These are phyloP conservation scores for Panicum virgatum DNA, from an alignment of 202 grass and related monocot genomes.

Conservation along the genomic window DNA sequence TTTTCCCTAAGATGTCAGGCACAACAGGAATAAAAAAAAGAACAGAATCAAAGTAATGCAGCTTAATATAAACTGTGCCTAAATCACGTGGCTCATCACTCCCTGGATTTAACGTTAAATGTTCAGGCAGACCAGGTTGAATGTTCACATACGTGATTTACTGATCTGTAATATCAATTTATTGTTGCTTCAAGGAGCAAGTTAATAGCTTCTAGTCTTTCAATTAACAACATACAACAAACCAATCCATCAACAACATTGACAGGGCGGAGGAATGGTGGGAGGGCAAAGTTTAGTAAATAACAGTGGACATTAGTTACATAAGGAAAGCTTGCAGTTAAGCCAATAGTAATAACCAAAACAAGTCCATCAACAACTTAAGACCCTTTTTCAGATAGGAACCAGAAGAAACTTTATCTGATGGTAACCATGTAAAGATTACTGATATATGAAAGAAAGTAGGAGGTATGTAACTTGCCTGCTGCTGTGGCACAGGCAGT, in stretches of 20 bases:
- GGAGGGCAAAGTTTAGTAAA: not conserved
- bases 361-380: not conserved
- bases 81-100: not conserved
- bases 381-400: not conserved
- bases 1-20: not conserved
- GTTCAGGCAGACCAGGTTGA: not conserved
- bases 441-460: slow-evolving; percentile 23
- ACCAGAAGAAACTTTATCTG: slow-evolving; percentile 2
- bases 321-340: not conserved
- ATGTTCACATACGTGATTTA: not conserved
- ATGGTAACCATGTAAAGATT: too few relatives aligned
- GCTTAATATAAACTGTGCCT: not conserved
- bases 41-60: not conserved
- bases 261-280: not conserved
- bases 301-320: not conserved
- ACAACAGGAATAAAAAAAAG: not conserved
- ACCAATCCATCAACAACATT: not conserved
- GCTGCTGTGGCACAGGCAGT: slow-evolving; percentile 26
- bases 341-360: not conserved
- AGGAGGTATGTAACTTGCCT: slow-evolving; percentile 41
- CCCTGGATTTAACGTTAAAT: not conserved
- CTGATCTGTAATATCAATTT: not conserved
- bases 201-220: not conserved
- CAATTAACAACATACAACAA: not conserved
- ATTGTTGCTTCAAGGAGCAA: not conserved